Evolutionary conservation across 2,329 filamentous ascomycete species (phyloP).

Genomic region (Curvularia spicifera): DNA sequence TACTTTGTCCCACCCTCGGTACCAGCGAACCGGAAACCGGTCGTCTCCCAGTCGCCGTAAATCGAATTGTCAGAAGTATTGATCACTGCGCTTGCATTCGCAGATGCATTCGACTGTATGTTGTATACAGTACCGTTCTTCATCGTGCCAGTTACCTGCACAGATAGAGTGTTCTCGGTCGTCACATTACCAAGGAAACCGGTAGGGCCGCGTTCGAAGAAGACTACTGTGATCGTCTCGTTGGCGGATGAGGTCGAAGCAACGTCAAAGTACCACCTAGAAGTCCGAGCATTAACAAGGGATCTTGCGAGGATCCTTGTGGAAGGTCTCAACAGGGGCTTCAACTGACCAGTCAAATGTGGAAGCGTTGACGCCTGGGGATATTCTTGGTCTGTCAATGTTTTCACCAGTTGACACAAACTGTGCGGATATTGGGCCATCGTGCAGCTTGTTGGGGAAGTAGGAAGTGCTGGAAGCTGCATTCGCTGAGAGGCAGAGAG

Average conservation of each 20-base stretch:
- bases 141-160: neutral
- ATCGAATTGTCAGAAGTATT: neutral
- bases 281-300: neutral
- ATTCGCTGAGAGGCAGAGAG: neutral
- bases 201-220: neutral
- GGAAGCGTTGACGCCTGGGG: neutral
- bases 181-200: neutral
- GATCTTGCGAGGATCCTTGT: neutral
- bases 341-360: neutral
- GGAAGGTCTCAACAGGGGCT: neutral
- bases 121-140: neutral
- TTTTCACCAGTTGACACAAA: neutral
- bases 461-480: neutral
- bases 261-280: neutral
- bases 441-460: neutral
- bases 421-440: neutral
- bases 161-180: neutral
- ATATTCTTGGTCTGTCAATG: neutral
- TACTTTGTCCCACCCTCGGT: neutral
- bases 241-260: neutral
- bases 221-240: neutral
- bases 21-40: neutral
- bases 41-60: neutral
- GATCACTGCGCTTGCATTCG: neutral
- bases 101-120: neutral